Evolutionary conservation across 2,329 filamentous ascomycete species (phyloP).

Genomic region (Trichophyton verrucosum): DNA sequence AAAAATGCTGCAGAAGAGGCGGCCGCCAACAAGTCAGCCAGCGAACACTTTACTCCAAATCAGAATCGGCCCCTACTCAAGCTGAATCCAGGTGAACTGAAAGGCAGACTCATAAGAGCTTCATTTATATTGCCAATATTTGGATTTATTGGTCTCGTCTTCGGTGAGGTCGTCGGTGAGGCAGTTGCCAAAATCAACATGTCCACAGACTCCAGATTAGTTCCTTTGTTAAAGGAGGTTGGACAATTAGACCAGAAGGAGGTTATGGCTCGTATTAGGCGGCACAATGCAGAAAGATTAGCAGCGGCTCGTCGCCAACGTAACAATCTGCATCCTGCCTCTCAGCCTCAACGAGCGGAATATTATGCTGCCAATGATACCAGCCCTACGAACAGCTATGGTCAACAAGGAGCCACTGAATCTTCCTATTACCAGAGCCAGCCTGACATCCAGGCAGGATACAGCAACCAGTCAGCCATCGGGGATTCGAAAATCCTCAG

Average conservation of each 20-base stretch:
- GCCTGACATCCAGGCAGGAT: background rate
- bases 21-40: background rate
- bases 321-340: background rate
- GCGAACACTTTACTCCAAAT: background rate
- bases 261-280: background rate
- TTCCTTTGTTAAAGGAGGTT: slow-evolving; percentile 1
- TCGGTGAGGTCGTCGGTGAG: background rate
- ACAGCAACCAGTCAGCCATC: background rate
- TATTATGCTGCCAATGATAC: slow-evolving; percentile 5
- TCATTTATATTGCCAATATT: background rate
- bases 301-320: background rate
- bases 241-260: background rate
- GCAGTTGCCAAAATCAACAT: background rate
- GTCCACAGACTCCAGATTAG: slow-evolving; percentile 5
- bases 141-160: background rate
- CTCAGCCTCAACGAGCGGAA: background rate
- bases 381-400: slow-evolving; percentile 7
- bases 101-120: background rate
- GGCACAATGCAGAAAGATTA: background rate
- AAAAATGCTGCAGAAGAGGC: background rate
- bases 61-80: background rate
- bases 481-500: slow-evolving; percentile 8
- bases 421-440: background rate
- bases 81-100: background rate
- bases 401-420: background rate